Percentiles rank a stretch among this genome's conserved stretches.
phyloP scores from a whole-genome alignment of 1,139 yeast genomes.

The Lodderomyces beijingensis region DNA sequence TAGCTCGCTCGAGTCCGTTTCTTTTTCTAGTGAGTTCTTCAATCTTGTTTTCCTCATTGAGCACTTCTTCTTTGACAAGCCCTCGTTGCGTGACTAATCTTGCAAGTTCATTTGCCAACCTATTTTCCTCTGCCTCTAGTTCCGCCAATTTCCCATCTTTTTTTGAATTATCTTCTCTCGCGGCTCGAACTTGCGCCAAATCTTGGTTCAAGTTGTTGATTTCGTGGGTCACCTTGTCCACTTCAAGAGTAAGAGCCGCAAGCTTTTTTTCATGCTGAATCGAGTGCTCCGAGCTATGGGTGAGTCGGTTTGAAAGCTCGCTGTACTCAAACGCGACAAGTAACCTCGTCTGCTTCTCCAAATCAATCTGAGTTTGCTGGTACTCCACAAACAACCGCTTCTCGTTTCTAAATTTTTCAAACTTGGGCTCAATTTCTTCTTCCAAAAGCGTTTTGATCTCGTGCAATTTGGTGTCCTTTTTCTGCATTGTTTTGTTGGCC shows the following conservation, averaged over 20 bases:
- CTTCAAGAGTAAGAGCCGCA: conserved; percentile 29
- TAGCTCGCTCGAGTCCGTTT: conserved; percentile 16
- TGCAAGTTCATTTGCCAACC: conserved; percentile 62
- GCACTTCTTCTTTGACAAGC: conserved; percentile 49
- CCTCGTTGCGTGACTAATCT: conserved; percentile 63
- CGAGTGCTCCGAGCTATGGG: conserved; percentile 36
- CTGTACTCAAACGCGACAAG: conserved; percentile 76
- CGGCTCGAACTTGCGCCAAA: conserved; percentile 48
- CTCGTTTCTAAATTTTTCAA: conserved; percentile 75
- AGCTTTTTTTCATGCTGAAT: conserved; percentile 33
- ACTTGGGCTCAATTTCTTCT: conserved; percentile 92
- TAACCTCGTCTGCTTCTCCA: conserved; percentile 69
- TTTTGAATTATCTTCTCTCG: conserved; percentile 56
- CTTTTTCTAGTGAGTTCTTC: conserved; percentile 12
- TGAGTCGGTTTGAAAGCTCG: conserved; percentile 36
- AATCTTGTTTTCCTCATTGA: conserved; percentile 37
- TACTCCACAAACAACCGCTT: conserved; percentile 80
- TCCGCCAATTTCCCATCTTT: conserved; percentile 61
- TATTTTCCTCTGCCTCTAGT: conserved; percentile 56
- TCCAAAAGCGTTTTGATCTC: conserved; percentile 69
- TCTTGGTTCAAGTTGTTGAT: conserved; percentile 59
- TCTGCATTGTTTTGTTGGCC: conserved; percentile 87
- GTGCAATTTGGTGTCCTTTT: conserved; percentile 78
- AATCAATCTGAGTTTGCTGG: conserved; percentile 78
- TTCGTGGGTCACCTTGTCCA: conserved; percentile 50